Base-by-base conservation (phyloP, 2,329 filamentous ascomycete species). In the Colletotrichum chlorophyti region DNA sequence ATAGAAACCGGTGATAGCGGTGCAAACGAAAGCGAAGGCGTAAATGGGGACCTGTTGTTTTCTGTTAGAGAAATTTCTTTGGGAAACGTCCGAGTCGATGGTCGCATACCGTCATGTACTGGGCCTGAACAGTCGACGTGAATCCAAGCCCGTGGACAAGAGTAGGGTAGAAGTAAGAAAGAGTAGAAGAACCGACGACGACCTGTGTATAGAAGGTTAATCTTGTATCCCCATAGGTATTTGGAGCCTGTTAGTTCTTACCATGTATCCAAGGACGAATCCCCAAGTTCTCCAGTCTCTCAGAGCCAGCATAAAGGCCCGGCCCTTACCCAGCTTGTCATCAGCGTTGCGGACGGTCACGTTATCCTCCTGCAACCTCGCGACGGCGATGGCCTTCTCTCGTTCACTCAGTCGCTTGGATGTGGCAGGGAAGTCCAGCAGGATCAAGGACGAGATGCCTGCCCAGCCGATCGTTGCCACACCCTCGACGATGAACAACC, bases 371-470 rank as follows among this genome's bases (percentile, higher is more conserved):
- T 81, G 81, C 14, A 91, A 73, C 3, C 89, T 79, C 1, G 81
- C 77, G 19, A 88, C 72, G 0, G 90, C 86, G 8, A 88, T 79
- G 6, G 76, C 76, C 21, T 84, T 81, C 63, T 91, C 87, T 15
- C 77, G 76, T 2, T 80, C 77, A 0, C 79, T 81, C 66, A 91
- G 90, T 0, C 68, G 82, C 7, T 46, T 57, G 3, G 87, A 86
- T 52, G 85, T 79, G 60, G 87, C 85, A 0, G 89, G 89, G 66
- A 89, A 91, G 65, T 91, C 87, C 59, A 87, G 81, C 2, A 90
- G 85, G 70, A 87, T 81, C 80, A 86, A 88, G 71, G 86, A 87
- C 12, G 83, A 85, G 1, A 79, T 70, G 11, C 89, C 66, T 3
- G 87, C 87, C 14, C 69, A 90, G 0, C 91, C 8, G 5, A 89